Conservation (phyloP, 2,329 filamentous ascomycete genomes). For the Sporothrix schenckii region DNA sequence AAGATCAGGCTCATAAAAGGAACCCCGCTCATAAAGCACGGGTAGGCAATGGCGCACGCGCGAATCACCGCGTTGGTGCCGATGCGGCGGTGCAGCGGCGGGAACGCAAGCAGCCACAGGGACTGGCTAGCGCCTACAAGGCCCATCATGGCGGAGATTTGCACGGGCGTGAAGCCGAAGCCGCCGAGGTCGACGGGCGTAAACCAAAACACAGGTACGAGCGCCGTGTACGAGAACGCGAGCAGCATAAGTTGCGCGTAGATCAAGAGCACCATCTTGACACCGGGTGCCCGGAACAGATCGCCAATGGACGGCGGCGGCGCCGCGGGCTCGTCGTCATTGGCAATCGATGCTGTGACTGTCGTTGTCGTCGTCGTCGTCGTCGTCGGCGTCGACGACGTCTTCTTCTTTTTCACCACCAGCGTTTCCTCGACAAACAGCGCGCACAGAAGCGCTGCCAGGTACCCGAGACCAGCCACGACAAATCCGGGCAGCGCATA, state of each 20-base stretch:
- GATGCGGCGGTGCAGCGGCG: slow-evolving; percentile 64
- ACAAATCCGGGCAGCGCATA: slow-evolving; percentile 68
- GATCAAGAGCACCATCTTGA: slow-evolving; percentile 65
- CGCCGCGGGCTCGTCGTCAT: slow-evolving; percentile 1
- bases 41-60: slow-evolving; percentile 61
- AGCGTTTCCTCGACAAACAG: slow-evolving; percentile 68
- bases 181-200: slow-evolving; percentile 66
- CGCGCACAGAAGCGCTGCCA: slow-evolving; percentile 54
- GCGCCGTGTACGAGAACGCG: slow-evolving; percentile 71
- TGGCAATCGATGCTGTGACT: not conserved
- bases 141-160: slow-evolving; percentile 69
- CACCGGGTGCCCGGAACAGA: slow-evolving; percentile 65
- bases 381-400: not conserved
- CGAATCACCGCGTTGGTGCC: slow-evolving; percentile 69
- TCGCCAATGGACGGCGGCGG: slow-evolving; percentile 49
- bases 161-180: slow-evolving; percentile 61
- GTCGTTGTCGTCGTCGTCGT: not conserved
- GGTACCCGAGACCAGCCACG: slow-evolving; percentile 57
- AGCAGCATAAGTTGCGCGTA: slow-evolving; percentile 70
- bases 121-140: slow-evolving; percentile 68
- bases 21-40: slow-evolving; percentile 61
- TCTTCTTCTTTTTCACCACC: slow-evolving; percentile 4
- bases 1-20: slow-evolving; percentile 63
- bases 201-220: slow-evolving; percentile 70
- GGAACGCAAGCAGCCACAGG: slow-evolving; percentile 71